Percentiles rank a stretch among this genome's conserved stretches.
These are phyloP conservation scores for Dactylellina leptospora DNA, from an alignment of 2,329 filamentous ascomycete species.

Conservation along the genomic window DNA sequence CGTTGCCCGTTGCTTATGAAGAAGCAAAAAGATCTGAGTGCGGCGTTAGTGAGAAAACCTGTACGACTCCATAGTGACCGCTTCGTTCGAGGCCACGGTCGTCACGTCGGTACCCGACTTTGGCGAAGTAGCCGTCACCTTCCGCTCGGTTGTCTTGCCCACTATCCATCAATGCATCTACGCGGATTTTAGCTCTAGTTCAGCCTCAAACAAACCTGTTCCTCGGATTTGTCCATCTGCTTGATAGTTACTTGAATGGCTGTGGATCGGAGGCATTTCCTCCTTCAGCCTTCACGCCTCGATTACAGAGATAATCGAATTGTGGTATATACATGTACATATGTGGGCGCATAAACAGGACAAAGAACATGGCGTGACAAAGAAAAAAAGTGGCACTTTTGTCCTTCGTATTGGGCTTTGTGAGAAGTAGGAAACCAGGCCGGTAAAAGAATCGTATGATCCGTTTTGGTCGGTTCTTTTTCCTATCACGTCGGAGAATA, in stretches of 20 bases:
- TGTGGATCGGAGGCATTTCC: neutral
- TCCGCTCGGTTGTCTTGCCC: slow-evolving; percentile 36
- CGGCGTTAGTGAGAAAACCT: slow-evolving; percentile 25
- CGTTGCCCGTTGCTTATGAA: slow-evolving; percentile 3
- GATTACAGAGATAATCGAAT: slow-evolving; percentile 1
- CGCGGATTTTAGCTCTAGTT: neutral
- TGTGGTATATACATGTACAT: neutral
- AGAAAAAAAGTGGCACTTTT: slow-evolving; percentile 19
- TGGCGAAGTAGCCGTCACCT: slow-evolving; percentile 21
- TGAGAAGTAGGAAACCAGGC: neutral
- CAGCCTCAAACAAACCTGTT: neutral
- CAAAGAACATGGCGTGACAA: slow-evolving; percentile 22
- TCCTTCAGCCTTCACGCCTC: slow-evolving; percentile 28
- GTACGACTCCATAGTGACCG: neutral
- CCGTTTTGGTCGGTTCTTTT: slow-evolving; percentile 36
- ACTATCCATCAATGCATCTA: neutral
- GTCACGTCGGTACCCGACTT: slow-evolving; percentile 34
- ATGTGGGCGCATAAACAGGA: neutral
- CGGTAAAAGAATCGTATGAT: slow-evolving; percentile 36
- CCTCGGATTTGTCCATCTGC: neutral
- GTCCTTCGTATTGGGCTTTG: neutral
- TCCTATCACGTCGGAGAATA: slow-evolving; percentile 49
- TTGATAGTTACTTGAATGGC: neutral
- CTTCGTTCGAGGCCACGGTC: slow-evolving; percentile 1
- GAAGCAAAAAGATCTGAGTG: slow-evolving; percentile 49